Percentiles rank a stretch among this genome's conserved stretches.
Conservation (phyloP, 768 basidiomycete genomes). For the Kwoniella sp. region DNA sequence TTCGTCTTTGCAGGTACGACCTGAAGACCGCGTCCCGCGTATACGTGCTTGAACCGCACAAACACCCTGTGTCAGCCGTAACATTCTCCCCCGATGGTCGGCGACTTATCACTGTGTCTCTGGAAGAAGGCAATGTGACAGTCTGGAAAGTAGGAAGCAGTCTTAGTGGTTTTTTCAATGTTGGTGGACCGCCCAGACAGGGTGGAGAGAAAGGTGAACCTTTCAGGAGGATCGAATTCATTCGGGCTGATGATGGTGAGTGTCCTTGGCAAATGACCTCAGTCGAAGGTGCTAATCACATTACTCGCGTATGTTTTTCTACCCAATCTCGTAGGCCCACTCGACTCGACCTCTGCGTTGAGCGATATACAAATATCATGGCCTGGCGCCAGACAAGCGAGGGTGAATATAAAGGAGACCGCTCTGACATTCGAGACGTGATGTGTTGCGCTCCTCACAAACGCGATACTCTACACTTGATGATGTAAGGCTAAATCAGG, state of each 20-base stretch:
- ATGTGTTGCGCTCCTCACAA: slow-evolving; percentile 5
- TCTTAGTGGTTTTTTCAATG: slow-evolving; percentile 81
- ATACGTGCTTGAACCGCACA: slow-evolving; percentile 92
- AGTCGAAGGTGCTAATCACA: too few relatives aligned
- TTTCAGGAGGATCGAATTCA: slow-evolving; percentile 83
- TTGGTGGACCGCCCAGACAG: slow-evolving; percentile 87
- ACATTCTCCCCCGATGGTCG: slow-evolving; percentile 93
- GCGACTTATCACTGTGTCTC: slow-evolving; percentile 78
- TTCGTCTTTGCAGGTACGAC: slow-evolving; percentile 79
- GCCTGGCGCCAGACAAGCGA: slow-evolving; percentile 78
- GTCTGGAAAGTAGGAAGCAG: slow-evolving; percentile 97
- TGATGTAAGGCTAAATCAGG: too few relatives aligned
- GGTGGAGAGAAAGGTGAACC: slow-evolving; percentile 75
- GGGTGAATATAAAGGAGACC: slow-evolving; percentile 77
- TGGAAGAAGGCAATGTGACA: slow-evolving; percentile 78
- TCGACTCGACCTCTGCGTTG: slow-evolving; percentile 67
- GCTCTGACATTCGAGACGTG: slow-evolving; percentile 83
- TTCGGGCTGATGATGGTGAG: slow-evolving; percentile 79
- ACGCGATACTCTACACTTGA: background rate
- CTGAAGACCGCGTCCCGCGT: slow-evolving; percentile 91
- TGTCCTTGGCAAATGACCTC: too few relatives aligned
- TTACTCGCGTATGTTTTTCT: background rate
- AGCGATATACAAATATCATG: slow-evolving; percentile 80
- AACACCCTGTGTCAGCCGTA: slow-evolving; percentile 74
- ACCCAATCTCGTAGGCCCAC: slow-evolving; percentile 60